A percentile compares a stretch with the other conserved stretches of the same genome.
Conservation (phyloP, 768 basidiomycete genomes). For the Royoungia palumana region DNA sequence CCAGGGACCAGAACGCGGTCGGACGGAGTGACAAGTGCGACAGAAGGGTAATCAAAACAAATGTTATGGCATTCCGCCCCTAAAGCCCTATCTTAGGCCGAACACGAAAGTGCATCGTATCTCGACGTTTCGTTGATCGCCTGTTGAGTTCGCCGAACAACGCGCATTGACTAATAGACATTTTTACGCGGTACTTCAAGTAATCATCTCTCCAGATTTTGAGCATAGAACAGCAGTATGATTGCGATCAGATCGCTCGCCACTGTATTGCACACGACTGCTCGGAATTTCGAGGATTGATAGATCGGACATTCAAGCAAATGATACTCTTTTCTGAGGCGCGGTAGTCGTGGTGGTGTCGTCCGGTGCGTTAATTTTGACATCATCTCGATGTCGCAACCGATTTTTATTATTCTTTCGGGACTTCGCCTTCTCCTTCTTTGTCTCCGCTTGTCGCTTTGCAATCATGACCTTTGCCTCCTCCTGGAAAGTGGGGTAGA, state of each 20-base stretch:
- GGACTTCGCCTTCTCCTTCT: conserved; percentile 38
- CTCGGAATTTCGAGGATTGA: conserved; percentile 19
- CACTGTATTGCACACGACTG: conserved; percentile 6
- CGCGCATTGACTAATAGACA: conserved; percentile 14
- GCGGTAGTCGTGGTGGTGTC: conserved; percentile 4
- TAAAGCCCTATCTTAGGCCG: neutral
- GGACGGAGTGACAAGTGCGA: neutral
- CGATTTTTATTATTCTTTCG: conserved; percentile 24
- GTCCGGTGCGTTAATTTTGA: conserved; percentile 11
- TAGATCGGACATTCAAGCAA: conserved; percentile 23
- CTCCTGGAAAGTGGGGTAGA: conserved; percentile 32
- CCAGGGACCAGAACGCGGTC: too few species aligned
- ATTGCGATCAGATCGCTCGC: conserved; percentile 28
- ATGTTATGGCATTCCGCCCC: neutral
- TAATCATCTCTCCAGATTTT: conserved; percentile 11
- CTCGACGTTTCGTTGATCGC: conserved; percentile 13
- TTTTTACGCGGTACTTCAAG: conserved; percentile 9
- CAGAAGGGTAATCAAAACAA: neutral
- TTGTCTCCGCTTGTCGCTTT: conserved; percentile 35
- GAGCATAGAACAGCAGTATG: conserved; percentile 7
- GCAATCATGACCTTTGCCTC: conserved; percentile 40
- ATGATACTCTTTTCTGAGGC: conserved; percentile 35
- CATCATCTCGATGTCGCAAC: conserved; percentile 10
- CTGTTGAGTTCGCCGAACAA: conserved; percentile 15
- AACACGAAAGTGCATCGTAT: neutral